Conservation (phyloP, 352 stramenopile species). For the Globisporangium paddicum region DNA sequence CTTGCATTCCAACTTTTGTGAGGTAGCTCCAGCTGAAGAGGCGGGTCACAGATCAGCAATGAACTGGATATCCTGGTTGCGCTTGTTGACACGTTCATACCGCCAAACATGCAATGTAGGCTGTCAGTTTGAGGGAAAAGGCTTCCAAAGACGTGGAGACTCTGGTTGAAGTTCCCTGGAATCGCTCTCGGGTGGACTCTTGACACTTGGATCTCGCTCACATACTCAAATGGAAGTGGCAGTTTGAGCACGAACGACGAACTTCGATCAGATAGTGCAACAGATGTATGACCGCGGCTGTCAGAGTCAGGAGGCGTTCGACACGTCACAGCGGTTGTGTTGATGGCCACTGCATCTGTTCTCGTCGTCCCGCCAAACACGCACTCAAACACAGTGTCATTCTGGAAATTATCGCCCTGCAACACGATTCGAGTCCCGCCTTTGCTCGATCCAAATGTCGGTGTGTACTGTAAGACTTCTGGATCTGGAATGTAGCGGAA, state of each 20-base stretch:
- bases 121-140: conserved; percentile 17
- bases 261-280: conserved; percentile 22
- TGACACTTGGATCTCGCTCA: conserved; percentile 16
- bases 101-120: conserved; percentile 24
- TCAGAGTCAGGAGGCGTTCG: conserved; percentile 12
- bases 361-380: conserved; percentile 20
- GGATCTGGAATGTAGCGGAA: conserved; percentile 24
- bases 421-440: conserved; percentile 34
- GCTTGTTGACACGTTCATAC: neutral
- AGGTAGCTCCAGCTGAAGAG: neutral
- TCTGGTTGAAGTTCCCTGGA: conserved; percentile 32
- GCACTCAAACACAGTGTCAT: conserved; percentile 22
- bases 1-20: neutral
- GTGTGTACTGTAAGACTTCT: conserved; percentile 20
- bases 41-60: conserved; percentile 25
- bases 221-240: conserved; percentile 27
- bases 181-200: conserved; percentile 16
- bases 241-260: conserved; percentile 18
- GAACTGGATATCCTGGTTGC: conserved; percentile 22
- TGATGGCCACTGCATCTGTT: conserved; percentile 17
- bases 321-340: conserved; percentile 25
- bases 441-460: conserved; percentile 20
- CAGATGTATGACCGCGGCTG: conserved; percentile 2
- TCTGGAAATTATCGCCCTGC: conserved; percentile 22
- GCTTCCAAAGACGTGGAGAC: conserved; percentile 22